Conservation (phyloP, 2,329 filamentous ascomycete genomes). For the Botrytis byssoidea region DNA sequence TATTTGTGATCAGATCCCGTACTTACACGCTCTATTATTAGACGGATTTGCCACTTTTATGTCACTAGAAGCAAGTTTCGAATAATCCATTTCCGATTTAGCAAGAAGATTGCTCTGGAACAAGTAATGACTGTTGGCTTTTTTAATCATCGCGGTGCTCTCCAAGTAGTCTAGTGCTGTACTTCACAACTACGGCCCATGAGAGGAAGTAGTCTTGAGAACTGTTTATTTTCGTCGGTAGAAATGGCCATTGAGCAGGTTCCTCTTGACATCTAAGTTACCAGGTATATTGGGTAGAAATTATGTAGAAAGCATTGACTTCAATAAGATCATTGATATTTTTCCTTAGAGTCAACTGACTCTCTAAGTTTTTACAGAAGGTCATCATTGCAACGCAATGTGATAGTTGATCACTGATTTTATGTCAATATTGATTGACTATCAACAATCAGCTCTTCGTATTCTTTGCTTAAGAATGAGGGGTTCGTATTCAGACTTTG, state of each 20-base stretch:
- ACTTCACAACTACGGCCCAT: too few species aligned
- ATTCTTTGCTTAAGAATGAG: background rate
- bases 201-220: background rate
- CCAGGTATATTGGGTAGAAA: background rate
- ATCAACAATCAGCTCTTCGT: background rate
- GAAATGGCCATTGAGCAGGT: background rate
- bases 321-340: background rate
- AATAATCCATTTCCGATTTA: background rate
- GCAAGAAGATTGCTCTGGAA: background rate
- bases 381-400: background rate
- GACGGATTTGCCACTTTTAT: background rate
- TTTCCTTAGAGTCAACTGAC: background rate
- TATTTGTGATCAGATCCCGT: background rate
- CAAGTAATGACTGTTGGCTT: background rate
- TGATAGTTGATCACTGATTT: background rate
- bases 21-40: background rate
- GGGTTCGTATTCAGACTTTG: background rate
- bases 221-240: background rate
- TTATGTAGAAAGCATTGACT: background rate
- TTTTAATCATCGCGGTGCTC: background rate
- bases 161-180: background rate
- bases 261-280: background rate
- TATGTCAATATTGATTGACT: background rate
- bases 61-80: background rate
- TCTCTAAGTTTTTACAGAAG: background rate